A percentile compares a stretch with the other conserved stretches of the same genome.
Conservation (phyloP, 176 grass and related monocot genomes). For the Eragrostis curvula region DNA sequence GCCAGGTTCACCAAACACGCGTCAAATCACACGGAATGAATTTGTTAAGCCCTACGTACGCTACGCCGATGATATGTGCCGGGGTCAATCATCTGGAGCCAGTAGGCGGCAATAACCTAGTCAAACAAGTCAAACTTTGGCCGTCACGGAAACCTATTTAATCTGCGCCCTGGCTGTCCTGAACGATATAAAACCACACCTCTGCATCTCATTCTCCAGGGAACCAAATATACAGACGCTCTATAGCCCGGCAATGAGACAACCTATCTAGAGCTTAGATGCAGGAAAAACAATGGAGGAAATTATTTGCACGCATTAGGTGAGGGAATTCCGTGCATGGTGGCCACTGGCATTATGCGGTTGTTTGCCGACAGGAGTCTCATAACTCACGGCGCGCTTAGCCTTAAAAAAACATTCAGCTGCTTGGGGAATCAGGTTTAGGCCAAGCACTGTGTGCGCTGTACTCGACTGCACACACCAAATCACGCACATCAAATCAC, state of each 20-base stretch:
- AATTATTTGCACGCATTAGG: constrained; percentile 45
- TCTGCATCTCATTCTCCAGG: constrained; percentile 25
- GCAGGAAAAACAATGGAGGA: constrained; percentile 11
- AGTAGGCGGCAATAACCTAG: constrained; percentile 38
- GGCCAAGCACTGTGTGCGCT: neutral
- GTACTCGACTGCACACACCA: constrained; percentile 10
- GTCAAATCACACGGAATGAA: constrained; percentile 40
- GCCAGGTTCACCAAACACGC: constrained; percentile 2
- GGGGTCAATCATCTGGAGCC: constrained; percentile 6
- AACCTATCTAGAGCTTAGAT: constrained; percentile 36
- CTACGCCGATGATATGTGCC: neutral
- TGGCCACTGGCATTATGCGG: constrained; percentile 43
- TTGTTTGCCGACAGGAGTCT: constrained; percentile 57
- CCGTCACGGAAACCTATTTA: constrained; percentile 51
- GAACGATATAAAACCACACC: constrained; percentile 42
- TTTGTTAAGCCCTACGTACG: constrained; percentile 24
- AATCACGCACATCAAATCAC: constrained; percentile 57
- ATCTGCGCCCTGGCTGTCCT: constrained; percentile 31
- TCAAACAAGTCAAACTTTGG: constrained; percentile 61
- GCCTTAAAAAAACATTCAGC: constrained; percentile 41
- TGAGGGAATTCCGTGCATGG: constrained; percentile 63
- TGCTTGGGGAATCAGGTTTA: constrained; percentile 10
- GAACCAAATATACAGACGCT: constrained; percentile 38
- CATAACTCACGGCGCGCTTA: constrained; percentile 40
- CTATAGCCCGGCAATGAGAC: constrained; percentile 8